phyloP scores from a whole-genome alignment of 495 filamentous ascomycete genomes.

The Aspergillus homomorphus region DNA sequence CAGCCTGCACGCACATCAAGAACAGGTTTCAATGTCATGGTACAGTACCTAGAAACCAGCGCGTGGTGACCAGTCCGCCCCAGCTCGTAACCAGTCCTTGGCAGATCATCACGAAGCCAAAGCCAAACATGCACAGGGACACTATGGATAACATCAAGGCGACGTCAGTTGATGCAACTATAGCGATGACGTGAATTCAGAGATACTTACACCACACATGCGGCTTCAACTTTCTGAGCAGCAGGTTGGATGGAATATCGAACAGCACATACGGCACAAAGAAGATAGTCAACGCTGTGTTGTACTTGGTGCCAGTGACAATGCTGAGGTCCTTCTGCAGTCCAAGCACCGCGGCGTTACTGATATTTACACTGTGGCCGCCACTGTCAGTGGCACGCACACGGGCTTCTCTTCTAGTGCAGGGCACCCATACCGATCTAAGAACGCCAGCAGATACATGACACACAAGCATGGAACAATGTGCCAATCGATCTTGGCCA shows the following conservation, averaged over 20 bases:
- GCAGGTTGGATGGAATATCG: conserved; percentile 85
- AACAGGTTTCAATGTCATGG: not conserved
- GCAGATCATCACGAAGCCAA: conserved; percentile 71
- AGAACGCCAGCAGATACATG: conserved; percentile 81
- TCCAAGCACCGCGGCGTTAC: conserved; percentile 61
- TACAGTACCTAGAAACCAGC: conserved; percentile 66
- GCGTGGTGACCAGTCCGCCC: conserved; percentile 71
- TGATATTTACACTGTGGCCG: conserved; percentile 57
- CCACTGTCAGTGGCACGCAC: conserved; percentile 8
- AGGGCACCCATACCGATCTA: conserved; percentile 64
- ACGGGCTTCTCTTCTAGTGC: not conserved
- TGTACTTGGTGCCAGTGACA: conserved; percentile 57
- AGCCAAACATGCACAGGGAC: conserved; percentile 74
- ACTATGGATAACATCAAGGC: conserved; percentile 36
- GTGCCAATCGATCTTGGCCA: conserved; percentile 74
- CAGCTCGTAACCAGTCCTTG: conserved; percentile 81
- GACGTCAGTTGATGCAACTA: not conserved
- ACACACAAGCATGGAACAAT: conserved; percentile 79
- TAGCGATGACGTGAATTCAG: not conserved
- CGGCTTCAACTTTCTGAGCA: conserved; percentile 78
- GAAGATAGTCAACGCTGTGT: conserved; percentile 81
- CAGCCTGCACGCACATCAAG: not conserved
- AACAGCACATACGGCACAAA: conserved; percentile 88
- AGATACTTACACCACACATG: conserved; percentile 64
- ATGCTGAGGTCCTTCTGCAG: conserved; percentile 65